phyloP scores from a whole-genome alignment of 805 yeast species.

The Starmerella vitae region DNA sequence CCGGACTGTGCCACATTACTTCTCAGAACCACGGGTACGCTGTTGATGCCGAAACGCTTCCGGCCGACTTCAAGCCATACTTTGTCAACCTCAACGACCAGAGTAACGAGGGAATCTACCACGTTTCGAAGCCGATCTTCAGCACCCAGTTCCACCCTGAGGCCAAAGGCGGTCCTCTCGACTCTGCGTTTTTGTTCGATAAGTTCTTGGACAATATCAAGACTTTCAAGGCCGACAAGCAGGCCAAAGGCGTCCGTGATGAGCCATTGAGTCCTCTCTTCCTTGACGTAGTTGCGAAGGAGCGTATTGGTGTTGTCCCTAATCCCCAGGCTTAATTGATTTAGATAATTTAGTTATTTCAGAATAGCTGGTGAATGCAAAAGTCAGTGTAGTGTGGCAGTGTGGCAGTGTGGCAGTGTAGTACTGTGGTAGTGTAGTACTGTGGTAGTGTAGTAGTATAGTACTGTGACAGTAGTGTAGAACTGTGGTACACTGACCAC shows the following conservation, averaged over 20 bases:
- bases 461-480: too few species aligned
- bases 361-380: too few species aligned
- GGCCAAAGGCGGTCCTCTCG: slow-evolving; percentile 98
- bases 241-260: slow-evolving; percentile 32
- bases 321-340: slow-evolving; percentile 23
- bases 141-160: slow-evolving; percentile 99
- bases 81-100: slow-evolving; percentile 89
- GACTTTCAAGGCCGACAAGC: slow-evolving; percentile 37
- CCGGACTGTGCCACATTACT: slow-evolving; percentile 93
- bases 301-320: slow-evolving; percentile 33
- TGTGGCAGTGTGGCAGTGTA: too few species aligned
- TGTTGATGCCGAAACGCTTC: slow-evolving; percentile 69
- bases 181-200: slow-evolving; percentile 82
- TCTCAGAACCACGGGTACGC: slow-evolving; percentile 99
- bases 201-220: slow-evolving; percentile 64
- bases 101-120: slow-evolving; percentile 96
- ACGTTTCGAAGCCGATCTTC: slow-evolving; percentile 72
- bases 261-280: slow-evolving; percentile 31
- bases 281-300: slow-evolving; percentile 31
- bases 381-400: too few species aligned
- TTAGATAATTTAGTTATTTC: too few species aligned
- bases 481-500: too few species aligned
- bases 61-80: slow-evolving; percentile 67
- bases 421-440: too few species aligned
- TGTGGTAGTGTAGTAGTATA: too few species aligned